phyloP scores from a whole-genome alignment of 495 filamentous ascomycete genomes.

The Parathielavia appendiculata region DNA sequence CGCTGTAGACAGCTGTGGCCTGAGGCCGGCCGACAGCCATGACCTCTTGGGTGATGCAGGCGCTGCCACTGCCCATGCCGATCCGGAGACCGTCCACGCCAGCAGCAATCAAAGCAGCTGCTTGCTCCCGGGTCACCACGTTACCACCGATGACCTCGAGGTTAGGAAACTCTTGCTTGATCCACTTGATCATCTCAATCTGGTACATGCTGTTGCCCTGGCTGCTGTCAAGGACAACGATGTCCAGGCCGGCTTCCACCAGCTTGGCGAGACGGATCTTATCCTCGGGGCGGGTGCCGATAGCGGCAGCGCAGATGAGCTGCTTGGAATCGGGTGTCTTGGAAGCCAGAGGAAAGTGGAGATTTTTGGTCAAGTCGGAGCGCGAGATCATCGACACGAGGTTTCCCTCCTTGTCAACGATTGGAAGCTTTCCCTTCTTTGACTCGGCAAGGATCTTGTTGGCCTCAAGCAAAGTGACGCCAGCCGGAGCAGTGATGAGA shows the following conservation, averaged over 20 bases:
- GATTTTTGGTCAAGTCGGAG: constrained; percentile 97
- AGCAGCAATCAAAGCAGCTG: constrained; percentile 83
- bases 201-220: constrained; percentile 98
- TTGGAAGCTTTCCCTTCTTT: constrained; percentile 98
- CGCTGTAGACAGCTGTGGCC: constrained; percentile 84
- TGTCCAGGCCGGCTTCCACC: constrained; percentile 90
- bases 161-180: constrained; percentile 77
- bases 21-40: constrained; percentile 98
- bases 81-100: constrained; percentile 96
- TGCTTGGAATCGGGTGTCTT: constrained; percentile 98
- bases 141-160: constrained; percentile 97
- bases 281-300: constrained; percentile 90
- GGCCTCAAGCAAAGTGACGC: constrained; percentile 80
- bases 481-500: constrained; percentile 81
- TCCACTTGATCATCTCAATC: constrained; percentile 92
- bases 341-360: constrained; percentile 92
- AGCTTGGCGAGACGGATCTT: constrained; percentile 80
- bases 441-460: constrained; percentile 90
- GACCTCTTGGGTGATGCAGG: constrained; percentile 99
- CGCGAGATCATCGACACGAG: constrained; percentile 92
- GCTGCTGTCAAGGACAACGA: constrained; percentile 90
- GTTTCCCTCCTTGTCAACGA: constrained; percentile 81
- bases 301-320: constrained; percentile 89
- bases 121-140: constrained; percentile 94
- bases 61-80: constrained; percentile 96